Conservation (phyloP, 1,284 basidiomycete species). For the Phlebopus sp. region DNA sequence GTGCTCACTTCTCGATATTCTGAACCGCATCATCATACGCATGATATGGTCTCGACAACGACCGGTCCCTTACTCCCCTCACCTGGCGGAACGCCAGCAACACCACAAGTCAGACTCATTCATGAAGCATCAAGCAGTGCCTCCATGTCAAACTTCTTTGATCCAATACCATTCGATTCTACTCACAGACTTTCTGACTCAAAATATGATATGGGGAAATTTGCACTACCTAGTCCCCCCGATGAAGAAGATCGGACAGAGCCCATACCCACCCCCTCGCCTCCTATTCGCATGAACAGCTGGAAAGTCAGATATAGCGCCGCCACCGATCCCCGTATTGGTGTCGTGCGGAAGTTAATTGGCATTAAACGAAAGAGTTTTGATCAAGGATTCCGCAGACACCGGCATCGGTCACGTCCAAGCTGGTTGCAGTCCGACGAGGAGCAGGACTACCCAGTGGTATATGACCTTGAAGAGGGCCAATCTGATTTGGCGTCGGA, state of each 20-base stretch:
- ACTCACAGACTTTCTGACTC: conserved; percentile 60
- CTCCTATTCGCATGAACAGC: conserved; percentile 22
- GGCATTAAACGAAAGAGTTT: conserved; percentile 59
- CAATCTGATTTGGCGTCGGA: conserved; percentile 38
- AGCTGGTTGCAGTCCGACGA: conserved; percentile 39
- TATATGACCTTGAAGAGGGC: conserved; percentile 23
- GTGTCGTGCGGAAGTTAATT: conserved; percentile 59
- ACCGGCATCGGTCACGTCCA: conserved; percentile 32
- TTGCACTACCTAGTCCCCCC: conserved; percentile 63
- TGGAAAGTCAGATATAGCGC: conserved; percentile 54
- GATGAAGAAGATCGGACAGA: conserved; percentile 44
- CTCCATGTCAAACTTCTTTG: conserved; percentile 41
- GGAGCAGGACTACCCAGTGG: conserved; percentile 27
- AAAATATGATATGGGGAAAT: conserved; percentile 74
- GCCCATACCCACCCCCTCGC: conserved; percentile 18
- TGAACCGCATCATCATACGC: conserved; percentile 21
- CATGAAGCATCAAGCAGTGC: conserved; percentile 14
- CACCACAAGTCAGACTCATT: conserved; percentile 49
- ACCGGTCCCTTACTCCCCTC: conserved; percentile 39
- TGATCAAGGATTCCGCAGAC: conserved; percentile 28
- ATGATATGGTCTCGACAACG: conserved; percentile 22
- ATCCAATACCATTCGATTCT: conserved; percentile 66
- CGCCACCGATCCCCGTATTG: conserved; percentile 65
- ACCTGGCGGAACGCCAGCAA: conserved; percentile 45
- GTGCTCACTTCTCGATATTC: conserved; percentile 31